phyloP scores from a whole-genome alignment of 306 rosid genomes.

The Corylus avellana region DNA sequence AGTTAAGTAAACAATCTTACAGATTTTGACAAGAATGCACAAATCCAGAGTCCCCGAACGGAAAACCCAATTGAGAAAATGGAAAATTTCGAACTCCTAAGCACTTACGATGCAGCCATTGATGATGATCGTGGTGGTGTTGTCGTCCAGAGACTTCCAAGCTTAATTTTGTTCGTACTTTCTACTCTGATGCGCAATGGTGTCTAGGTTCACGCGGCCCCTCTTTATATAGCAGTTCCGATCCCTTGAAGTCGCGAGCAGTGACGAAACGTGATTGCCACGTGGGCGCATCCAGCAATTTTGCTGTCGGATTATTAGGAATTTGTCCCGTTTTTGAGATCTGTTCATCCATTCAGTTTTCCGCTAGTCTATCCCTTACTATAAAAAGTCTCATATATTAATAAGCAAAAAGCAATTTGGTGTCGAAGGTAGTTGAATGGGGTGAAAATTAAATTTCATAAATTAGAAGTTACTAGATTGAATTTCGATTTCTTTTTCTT shows the following conservation, averaged over 20 bases:
- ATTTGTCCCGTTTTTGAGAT: no score
- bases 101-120: slow-evolving; percentile 47
- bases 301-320: no score
- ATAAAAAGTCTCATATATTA: no score
- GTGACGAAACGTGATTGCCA: background rate
- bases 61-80: background rate
- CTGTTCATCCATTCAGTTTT: no score
- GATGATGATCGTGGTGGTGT: background rate
- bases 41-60: background rate
- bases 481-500: no score
- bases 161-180: background rate
- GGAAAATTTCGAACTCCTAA: background rate
- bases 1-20: background rate
- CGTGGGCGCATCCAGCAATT: background rate
- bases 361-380: no score
- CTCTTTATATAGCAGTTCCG: background rate
- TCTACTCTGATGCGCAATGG: background rate
- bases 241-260: background rate
- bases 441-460: no score
- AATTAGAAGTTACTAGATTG: no score
- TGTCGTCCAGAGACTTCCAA: background rate
- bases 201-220: background rate
- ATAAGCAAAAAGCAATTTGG: no score
- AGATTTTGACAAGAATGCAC: background rate
- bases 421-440: no score